Evolutionary conservation across 1,139 yeast species (phyloP).

Genomic region (Suhomyces bolitotheri): DNA sequence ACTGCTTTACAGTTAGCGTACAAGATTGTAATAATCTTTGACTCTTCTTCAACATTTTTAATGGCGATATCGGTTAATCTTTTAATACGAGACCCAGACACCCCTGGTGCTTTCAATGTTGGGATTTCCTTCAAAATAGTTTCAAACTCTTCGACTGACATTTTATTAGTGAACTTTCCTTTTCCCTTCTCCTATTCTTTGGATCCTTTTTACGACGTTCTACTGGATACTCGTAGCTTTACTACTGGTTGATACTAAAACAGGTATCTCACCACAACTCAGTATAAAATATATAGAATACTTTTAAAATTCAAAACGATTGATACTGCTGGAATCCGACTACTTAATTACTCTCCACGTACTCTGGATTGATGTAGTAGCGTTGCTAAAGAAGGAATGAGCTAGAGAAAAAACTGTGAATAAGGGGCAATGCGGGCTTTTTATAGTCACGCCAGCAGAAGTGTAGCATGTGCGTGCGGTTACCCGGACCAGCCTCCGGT

Average conservation of each 20-base stretch:
- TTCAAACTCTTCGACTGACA: conserved; percentile 64
- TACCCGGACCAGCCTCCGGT: conserved; percentile 9
- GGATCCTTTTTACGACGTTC: conserved; percentile 1
- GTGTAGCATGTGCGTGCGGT: conserved; percentile 1
- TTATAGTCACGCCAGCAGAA: conserved; percentile 1
- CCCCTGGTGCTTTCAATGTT: conserved; percentile 84
- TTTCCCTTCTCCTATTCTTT: background rate
- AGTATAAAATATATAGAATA: conserved; percentile 11
- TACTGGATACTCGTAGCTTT: conserved; percentile 7
- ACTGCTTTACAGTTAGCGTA: conserved; percentile 71
- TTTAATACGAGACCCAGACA: conserved; percentile 92
- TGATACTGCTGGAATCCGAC: conserved; percentile 5
- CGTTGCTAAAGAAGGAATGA: too few relatives aligned
- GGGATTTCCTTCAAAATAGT: conserved; percentile 70
- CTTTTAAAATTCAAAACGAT: conserved; percentile 5
- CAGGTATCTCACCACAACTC: conserved; percentile 7
- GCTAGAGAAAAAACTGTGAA: conserved; percentile 1
- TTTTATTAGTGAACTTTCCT: conserved; percentile 10
- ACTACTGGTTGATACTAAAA: conserved; percentile 8
- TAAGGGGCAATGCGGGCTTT: background rate
- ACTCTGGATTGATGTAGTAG: too few relatives aligned
- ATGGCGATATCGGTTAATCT: conserved; percentile 78
- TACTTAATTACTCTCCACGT: conserved; percentile 3
- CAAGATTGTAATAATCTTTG: conserved; percentile 58
- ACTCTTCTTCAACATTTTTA: conserved; percentile 62